Percentiles rank a stretch among this genome's conserved stretches.
These are phyloP conservation scores for Acacia confusa DNA, from an alignment of 306 rosid species.

Conservation along the genomic window DNA sequence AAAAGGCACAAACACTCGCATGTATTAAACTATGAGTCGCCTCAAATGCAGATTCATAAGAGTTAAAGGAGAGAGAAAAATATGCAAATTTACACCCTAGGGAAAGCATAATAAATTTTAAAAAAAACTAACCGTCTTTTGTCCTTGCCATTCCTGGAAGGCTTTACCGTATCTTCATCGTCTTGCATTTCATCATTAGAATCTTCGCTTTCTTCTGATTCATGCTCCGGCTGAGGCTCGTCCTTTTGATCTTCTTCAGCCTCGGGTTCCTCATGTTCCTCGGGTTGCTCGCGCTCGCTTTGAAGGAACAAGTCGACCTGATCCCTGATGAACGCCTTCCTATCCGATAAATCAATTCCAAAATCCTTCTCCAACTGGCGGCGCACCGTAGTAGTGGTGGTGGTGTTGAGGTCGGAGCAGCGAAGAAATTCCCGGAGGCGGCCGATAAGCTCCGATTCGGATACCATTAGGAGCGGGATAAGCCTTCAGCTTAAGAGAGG, in stretches of 20 bases:
- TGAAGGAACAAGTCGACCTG: slow-evolving; percentile 77
- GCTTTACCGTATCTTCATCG: slow-evolving; percentile 36
- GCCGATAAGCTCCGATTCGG: slow-evolving; percentile 75
- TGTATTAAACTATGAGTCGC: neutral
- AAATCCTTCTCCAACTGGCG: slow-evolving; percentile 71
- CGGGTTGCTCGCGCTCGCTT: slow-evolving; percentile 38
- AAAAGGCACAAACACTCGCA: slow-evolving; percentile 12
- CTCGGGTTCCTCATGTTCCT: slow-evolving; percentile 27
- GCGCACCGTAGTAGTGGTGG: slow-evolving; percentile 70
- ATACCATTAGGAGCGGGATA: slow-evolving; percentile 44
- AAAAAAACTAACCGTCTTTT: slow-evolving; percentile 53
- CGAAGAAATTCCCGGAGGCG: slow-evolving; percentile 79
- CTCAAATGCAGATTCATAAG: slow-evolving; percentile 10
- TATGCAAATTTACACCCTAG: slow-evolving; percentile 8
- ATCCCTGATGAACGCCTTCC: slow-evolving; percentile 66
- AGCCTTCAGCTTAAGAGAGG: slow-evolving; percentile 12
- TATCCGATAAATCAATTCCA: slow-evolving; percentile 64
- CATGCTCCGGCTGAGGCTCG: slow-evolving; percentile 1
- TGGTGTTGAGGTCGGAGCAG: slow-evolving; percentile 65
- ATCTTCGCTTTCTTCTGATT: slow-evolving; percentile 43
- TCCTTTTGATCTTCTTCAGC: slow-evolving; percentile 15
- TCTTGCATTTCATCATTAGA: slow-evolving; percentile 33
- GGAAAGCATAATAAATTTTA: neutral
- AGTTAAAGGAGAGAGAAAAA: neutral
- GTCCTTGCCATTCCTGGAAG: slow-evolving; percentile 37